Evolutionary conservation across 2,329 filamentous ascomycete genomes (phyloP), one percentile per base, ranked within the genome.

Genomic region (Aureobasidium sp.): DNA sequence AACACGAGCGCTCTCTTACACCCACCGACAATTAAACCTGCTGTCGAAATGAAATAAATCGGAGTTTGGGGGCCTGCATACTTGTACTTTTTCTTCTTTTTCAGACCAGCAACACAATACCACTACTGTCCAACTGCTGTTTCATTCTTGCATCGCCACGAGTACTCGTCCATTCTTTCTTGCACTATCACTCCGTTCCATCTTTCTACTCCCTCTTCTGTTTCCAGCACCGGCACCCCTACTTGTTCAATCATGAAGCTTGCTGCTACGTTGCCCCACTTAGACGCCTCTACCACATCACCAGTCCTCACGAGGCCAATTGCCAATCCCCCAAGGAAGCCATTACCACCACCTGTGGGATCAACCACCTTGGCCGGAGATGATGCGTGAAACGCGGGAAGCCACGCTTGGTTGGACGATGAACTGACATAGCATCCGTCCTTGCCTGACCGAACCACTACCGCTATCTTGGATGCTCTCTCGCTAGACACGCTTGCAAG

Each of bases 221-320:
- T 66, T 58, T 68, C 69, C 56, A 91, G 70, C 0, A 73, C 72
- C 0, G 93, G 93, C 73, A 95, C 84, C 0, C 94, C 93, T 58
- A 96, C 86, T 74, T 99, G 94, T 75, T 99, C 92, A 69, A 99
- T 96, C 17, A 90, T 90, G 74, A 96, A 94, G 70, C 91, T 92
- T 8, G 94, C 93, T 2, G 91, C 88, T 6, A 97, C 82, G 50
- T 84, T 88, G 5, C 87, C 94, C 84, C 88, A 93, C 0, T 84
- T 79, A 5, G 89, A 86, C 5, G 91, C 91, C 68, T 90, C 86
- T 64, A 87, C 84, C 44, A 89, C 78, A 66, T 74, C 68, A 47
- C 77, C 36, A 80, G 64, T 88, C 63, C 79, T 77, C 23, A 82
- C 76, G 66, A 86, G 72, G 1, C 80, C 83, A 26, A 86, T 78